Base-by-base conservation (phyloP, 2,329 filamentous ascomycete genomes). In the Fusarium nodosum region DNA sequence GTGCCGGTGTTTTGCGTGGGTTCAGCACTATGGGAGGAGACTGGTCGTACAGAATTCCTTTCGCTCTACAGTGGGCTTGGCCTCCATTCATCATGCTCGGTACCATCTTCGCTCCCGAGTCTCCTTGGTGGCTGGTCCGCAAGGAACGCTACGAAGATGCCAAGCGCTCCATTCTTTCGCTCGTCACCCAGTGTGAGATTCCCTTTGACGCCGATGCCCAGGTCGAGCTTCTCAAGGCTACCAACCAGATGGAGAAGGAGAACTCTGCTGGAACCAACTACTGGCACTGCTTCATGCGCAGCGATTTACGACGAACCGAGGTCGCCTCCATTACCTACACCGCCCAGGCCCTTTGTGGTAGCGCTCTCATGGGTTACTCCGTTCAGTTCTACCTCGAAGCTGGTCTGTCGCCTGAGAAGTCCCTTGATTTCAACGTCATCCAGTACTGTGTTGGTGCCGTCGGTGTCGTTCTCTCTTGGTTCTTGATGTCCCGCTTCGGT, bases 11-110 rank as follows among this genome's bases (percentile, higher is more conserved):
- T 3, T 74, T 84, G 5, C 78, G 79, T 16, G 81, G 73, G 5
- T 77, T 85, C 46, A 60, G 83, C 10, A 63, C 76, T 6, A 77
- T 78, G 38, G 73, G 74, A 0, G 79, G 80, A 11, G 64, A 85
- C 57, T 85, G 82, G 82, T 80, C 79, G 0, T 86, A 82, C 71
- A 78, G 80, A 26, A 84, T 86, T 16, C 83, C 83, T 1, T 86
- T 83, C 56, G 82, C 79, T 3, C 63, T 85, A 4, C 83, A 85
- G 71, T 86, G 84, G 84, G 64, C 79, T 5, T 63, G 60, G 60
- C 84, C 82, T 76, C 82, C 83, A 0, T 83, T 5, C 81, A 82
- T 3, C 75, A 85, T 11, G 72, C 82, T 83, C 5, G 79, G 77
- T 31, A 79, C 82, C n/a, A 72, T 77, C n/a, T 79, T 84, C n/a